phyloP scores from a whole-genome alignment of 2,329 filamentous ascomycete genomes.

The Diaporthe caulivora region DNA sequence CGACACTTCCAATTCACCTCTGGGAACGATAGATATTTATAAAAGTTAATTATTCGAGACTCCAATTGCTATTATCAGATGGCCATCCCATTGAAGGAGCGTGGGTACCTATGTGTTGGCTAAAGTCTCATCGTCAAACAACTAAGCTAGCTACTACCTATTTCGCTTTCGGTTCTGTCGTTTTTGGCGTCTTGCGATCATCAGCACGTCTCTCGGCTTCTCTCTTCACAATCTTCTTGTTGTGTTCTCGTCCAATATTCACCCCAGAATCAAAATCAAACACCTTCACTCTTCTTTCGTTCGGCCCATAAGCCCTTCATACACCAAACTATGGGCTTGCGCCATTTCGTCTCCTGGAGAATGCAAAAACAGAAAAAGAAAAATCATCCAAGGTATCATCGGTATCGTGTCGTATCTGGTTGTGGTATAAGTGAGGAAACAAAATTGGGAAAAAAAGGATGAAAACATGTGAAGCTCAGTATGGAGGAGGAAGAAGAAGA shows the following conservation, averaged over 20 bases:
- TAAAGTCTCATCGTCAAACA: constrained; percentile 25
- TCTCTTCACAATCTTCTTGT: neutral
- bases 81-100: constrained; percentile 35
- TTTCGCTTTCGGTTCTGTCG: neutral
- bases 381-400: constrained; percentile 40
- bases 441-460: neutral
- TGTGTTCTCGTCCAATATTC: neutral
- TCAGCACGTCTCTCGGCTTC: constrained; percentile 7
- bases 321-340: constrained; percentile 29
- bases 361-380: neutral
- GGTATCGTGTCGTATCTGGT: constrained; percentile 39
- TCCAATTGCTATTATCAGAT: constrained; percentile 39
- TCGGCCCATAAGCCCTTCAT: constrained; percentile 26
- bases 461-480: constrained; percentile 16
- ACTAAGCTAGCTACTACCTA: constrained; percentile 9
- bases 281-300: neutral
- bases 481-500: constrained; percentile 28
- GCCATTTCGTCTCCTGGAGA: constrained; percentile 31
- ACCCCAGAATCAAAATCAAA: neutral
- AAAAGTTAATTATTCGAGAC: constrained; percentile 4
- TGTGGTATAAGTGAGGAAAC: constrained; percentile 36
- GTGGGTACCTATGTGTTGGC: constrained; percentile 26
- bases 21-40: neutral
- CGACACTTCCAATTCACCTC: neutral
- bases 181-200: constrained; percentile 39